phyloP scores from a whole-genome alignment of 768 basidiomycete species.

The Leccinum disarticulatum region DNA sequence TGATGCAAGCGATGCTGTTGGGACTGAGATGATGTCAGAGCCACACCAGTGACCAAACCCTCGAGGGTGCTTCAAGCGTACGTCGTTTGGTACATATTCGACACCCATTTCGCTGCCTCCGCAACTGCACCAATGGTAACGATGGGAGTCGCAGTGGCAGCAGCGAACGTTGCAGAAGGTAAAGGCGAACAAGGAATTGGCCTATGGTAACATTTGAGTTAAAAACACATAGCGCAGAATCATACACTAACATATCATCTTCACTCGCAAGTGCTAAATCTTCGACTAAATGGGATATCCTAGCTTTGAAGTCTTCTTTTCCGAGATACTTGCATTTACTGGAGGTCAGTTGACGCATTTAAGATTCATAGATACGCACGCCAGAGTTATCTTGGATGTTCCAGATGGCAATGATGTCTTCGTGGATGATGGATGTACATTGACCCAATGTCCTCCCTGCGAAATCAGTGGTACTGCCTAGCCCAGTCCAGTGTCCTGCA shows the following conservation, averaged over 20 bases:
- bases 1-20: not conserved
- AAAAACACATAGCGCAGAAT: not conserved
- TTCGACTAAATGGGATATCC: conserved; percentile 7
- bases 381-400: conserved; percentile 3
- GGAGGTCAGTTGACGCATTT: not conserved
- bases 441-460: not conserved
- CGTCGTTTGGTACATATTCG: conserved; percentile 1
- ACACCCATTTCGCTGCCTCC: conserved; percentile 7
- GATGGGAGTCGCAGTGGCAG: conserved; percentile 6
- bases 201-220: not conserved
- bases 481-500: conserved; percentile 3
- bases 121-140: conserved; percentile 1
- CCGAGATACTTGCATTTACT: conserved; percentile 3
- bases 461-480: conserved; percentile 1
- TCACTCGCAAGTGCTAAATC: not conserved
- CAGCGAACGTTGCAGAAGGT: not conserved
- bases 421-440: conserved; percentile 5
- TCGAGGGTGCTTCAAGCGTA: not conserved
- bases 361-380: not conserved
- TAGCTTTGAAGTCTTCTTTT: conserved; percentile 6
- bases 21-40: not conserved
- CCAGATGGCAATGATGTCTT: conserved; percentile 11
- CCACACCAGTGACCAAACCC: not conserved
- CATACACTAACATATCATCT: not conserved
- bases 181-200: not conserved